Evolutionary conservation across 176 grass and related monocot genomes (phyloP), one percentile per base, ranked within the genome.

Genomic region (Carex littledalei): DNA sequence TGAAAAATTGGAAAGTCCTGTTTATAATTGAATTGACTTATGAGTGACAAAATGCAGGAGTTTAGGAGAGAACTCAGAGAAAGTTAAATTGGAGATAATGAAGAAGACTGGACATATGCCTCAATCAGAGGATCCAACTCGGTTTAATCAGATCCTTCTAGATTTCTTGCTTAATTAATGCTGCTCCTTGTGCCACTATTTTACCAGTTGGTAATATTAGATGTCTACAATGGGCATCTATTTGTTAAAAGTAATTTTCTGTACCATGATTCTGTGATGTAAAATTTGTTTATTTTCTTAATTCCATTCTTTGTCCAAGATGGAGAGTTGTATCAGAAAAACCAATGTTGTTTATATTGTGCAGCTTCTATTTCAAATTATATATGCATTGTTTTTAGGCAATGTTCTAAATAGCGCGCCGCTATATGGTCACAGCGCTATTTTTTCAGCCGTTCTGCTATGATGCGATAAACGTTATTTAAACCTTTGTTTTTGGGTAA

Each of bases 71-170:
- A 97, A 82, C 3, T 75, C 71, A 22, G 71, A 75, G 71, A 75
- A 75, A 18, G 75, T 90, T 2, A 90, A 63, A 17, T 64, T 97
- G 54, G 88, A 94, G 75, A 80, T 97, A 49, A 20, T 97, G 79
- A 34, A 88, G 83, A 86, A 97, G 3, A 92, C 92, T 2, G 86
- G 90, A 2, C 94, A 94, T 81, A 52, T 91, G 53, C 94, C 92
- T 6, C 94, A 94, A 60, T 70, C 89, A 69, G 92, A 94, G 84
- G 91, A 93, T 47, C 84, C 95, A 20, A 61, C 84, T 71, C 65
- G 75, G 6, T 97, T 97, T 68, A 97, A 94, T 59, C 4, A 84
- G 13, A 35, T 92, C 43, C 86, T 97, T 22, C 64, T 94, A 26
- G 80, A 85, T 22, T 97, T 97, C 84, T 84, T 97, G 16, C 78